A percentile compares a stretch with the other conserved stretches of the same genome.
Evolutionary conservation across 106 monocot genomes (phyloP).

Genomic region (Acanthochlamys bracteata): DNA sequence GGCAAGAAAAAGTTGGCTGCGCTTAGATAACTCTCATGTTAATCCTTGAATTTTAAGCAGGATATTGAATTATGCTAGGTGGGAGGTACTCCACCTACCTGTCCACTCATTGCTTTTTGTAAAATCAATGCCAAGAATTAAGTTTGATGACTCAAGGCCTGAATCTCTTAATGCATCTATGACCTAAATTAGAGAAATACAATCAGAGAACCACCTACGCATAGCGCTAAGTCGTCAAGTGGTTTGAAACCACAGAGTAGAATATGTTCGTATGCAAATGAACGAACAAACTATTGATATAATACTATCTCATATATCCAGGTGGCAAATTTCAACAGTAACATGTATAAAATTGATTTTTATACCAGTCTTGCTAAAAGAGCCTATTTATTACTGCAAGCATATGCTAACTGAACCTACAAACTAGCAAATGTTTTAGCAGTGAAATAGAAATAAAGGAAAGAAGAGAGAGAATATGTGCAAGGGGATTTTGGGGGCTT

Average conservation of each 20-base stretch:
- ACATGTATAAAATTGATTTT: background rate
- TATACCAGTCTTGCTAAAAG: background rate
- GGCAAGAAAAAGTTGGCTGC: too few species aligned
- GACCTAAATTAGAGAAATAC: conserved; percentile 23
- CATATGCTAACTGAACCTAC: background rate
- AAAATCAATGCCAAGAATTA: conserved; percentile 74
- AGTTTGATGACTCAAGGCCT: conserved; percentile 73
- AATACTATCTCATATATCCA: background rate
- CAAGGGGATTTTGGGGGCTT: too few species aligned
- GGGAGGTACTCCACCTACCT: too few species aligned
- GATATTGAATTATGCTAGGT: too few species aligned
- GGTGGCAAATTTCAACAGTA: background rate
- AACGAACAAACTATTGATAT: background rate
- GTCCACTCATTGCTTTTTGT: conserved; percentile 88
- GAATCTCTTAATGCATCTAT: conserved; percentile 53
- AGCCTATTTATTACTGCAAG: background rate
- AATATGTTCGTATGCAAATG: background rate
- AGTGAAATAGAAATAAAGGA: too few species aligned
- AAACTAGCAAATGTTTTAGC: background rate
- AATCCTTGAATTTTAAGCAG: too few species aligned
- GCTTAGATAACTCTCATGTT: too few species aligned
- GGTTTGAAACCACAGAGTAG: background rate
- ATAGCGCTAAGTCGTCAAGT: too few species aligned
- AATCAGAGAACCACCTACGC: background rate
- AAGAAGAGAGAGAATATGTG: too few species aligned